These are phyloP conservation scores for Yamadazyma dushanensis DNA, from an alignment of 1,139 yeast genomes.

Conservation along the genomic window DNA sequence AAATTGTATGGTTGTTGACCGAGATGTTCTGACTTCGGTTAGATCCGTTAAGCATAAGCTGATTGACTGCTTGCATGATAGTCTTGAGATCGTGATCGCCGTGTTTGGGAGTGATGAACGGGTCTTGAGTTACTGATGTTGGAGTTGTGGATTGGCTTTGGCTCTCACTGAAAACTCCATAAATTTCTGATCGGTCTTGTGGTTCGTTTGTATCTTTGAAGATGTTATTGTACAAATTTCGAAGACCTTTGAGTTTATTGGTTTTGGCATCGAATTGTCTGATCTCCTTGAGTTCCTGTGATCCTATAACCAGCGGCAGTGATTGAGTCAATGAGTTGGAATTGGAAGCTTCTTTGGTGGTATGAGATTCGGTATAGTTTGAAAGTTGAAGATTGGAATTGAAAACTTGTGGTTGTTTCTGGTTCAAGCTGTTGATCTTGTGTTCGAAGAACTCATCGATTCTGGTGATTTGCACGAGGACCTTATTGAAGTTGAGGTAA, in stretches of 20 bases:
- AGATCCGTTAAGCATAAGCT: constrained; percentile 21
- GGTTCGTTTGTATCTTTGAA: constrained; percentile 11
- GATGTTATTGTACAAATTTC: constrained; percentile 10
- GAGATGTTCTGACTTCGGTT: constrained; percentile 7
- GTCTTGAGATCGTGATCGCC: constrained; percentile 17
- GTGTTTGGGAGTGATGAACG: background rate
- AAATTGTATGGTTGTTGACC: background rate
- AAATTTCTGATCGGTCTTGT: constrained; percentile 13
- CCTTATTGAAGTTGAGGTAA: constrained; percentile 21
- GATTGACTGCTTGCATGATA: constrained; percentile 30
- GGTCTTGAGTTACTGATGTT: constrained; percentile 1
- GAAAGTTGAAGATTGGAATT: background rate
- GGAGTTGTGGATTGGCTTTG: background rate
- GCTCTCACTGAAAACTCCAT: constrained; percentile 21
- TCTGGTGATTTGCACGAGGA: constrained; percentile 20
- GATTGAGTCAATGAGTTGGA: constrained; percentile 1
- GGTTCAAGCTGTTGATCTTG: constrained; percentile 8
- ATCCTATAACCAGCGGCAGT: background rate
- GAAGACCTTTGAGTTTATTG: constrained; percentile 1
- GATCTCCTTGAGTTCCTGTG: constrained; percentile 4
- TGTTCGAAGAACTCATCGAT: constrained; percentile 20
- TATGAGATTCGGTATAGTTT: background rate
- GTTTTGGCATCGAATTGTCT: background rate
- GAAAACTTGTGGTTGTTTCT: background rate
- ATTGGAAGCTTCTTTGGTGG: background rate